These are phyloP conservation scores for Ceratocystis harringtonii DNA, from an alignment of 2,329 filamentous ascomycete genomes.

Conservation along the genomic window DNA sequence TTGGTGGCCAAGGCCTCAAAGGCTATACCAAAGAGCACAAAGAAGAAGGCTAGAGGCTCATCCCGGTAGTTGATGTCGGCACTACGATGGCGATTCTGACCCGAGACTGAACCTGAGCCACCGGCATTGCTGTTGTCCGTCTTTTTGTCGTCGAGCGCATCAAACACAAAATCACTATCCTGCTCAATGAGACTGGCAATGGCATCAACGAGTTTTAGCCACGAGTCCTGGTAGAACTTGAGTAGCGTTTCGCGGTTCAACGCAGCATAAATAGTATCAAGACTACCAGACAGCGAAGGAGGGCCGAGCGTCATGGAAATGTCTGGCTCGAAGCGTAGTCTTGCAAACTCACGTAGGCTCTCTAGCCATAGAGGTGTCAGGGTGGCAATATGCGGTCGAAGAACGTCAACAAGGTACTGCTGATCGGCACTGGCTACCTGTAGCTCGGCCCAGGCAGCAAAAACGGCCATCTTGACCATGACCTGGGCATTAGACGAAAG, in stretches of 20 bases:
- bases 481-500: slow-evolving; percentile 92
- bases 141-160: slow-evolving; percentile 78
- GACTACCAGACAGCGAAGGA: slow-evolving; percentile 63
- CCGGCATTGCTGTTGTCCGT: slow-evolving; percentile 36
- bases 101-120: not conserved
- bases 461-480: slow-evolving; percentile 96
- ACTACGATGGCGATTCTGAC: slow-evolving; percentile 19
- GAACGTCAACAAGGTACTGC: slow-evolving; percentile 70
- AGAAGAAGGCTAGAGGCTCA: slow-evolving; percentile 96
- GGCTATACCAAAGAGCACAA: slow-evolving; percentile 88
- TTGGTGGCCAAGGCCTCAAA: slow-evolving; percentile 89
- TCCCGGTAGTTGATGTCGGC: slow-evolving; percentile 93
- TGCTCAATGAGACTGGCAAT: slow-evolving; percentile 96
- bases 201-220: slow-evolving; percentile 91
- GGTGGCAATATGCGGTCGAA: slow-evolving; percentile 78
- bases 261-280: slow-evolving; percentile 89
- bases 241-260: slow-evolving; percentile 86
- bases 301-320: slow-evolving; percentile 83
- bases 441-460: slow-evolving; percentile 91
- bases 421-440: slow-evolving; percentile 92
- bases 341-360: slow-evolving; percentile 82
- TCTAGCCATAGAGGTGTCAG: slow-evolving; percentile 89
- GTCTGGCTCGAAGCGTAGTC: slow-evolving; percentile 87
- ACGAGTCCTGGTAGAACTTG: slow-evolving; percentile 92
- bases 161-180: slow-evolving; percentile 94